Base-by-base conservation (phyloP, 768 basidiomycete genomes). In the Phaeotremella skinneri region DNA sequence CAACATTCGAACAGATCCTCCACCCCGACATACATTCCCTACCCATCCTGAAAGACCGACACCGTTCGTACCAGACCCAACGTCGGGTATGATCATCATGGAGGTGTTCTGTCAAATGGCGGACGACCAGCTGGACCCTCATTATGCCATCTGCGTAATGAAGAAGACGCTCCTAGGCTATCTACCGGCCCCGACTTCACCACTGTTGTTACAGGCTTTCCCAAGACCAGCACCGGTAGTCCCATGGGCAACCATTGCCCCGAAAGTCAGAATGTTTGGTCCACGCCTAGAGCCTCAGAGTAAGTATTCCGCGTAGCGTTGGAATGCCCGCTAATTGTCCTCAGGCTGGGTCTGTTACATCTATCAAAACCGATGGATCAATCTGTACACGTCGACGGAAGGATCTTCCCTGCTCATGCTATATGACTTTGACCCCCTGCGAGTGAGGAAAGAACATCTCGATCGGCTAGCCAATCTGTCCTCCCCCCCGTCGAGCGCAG, bases 271-370 rank as follows among this genome's bases (percentile, higher is more conserved):
- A n/a, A 29, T 73, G 23, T 65, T 70, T 14, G 72, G 67, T 6
- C 70, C 70, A 25, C 59, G 70, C 41, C 43, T 70, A 45, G 41
- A 53, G 16, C 55, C 54, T 17, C 42, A 64, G n/a, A 56, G 72
- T 73, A 42, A 69, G 72, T 70, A 13, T 7, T 37, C 17, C 29
- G n/a, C 34, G 37, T 7, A 16, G 23, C 25, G 17, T 25, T 13
- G 25, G 20, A 43, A 20, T n/a, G 29, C 20, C 29, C 3, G 26
- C 17, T 30, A 17, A 23, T 20, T 27, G 23, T 32, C 45, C 51
- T 11, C 53, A 73, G 62, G 66, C 9, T 76, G 75, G 75, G 75
- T 75, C 2, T 73, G 72, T 31, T 76, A 72, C 50, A 68, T 76
- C 32, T 76, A 76, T 52, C 69, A 71, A 29, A 62, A 74, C 32